Base-by-base conservation (phyloP, 2,329 filamentous ascomycete species). In the Fusarium robinianum region DNA sequence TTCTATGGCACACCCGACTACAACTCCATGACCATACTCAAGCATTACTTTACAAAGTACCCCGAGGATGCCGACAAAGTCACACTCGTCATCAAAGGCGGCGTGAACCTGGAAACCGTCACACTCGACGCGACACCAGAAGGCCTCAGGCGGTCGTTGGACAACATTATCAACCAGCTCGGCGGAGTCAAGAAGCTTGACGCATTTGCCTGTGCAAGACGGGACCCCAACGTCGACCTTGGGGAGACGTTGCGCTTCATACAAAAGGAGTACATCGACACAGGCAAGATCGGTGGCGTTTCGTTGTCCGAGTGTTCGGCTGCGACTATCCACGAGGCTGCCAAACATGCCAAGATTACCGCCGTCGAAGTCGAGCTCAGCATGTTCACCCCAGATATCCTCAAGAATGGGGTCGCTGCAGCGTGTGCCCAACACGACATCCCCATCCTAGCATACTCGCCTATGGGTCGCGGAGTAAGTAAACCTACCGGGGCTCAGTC, bases 371-470 rank as follows among this genome's bases (percentile, higher is more conserved):
- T 78, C 16, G 79, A 83, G 64, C 64, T 80, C 37, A 78, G 72
- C 48, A 65, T 80, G 46, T 78, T 73, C 58, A 58, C 66, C 8
- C 71, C 72, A 0, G 75, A 80, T 11, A 68, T 74, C 16, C 65
- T 79, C 17, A 64, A 62, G 15, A 79, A 80, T 52, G 77, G 78
- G 3, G 66, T 82, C 23, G 73, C 74, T 3, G 71, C 70, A 3
- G 74, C 79, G 0, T 85, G 81, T 58, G 75, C 72, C 0, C 76
- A 91, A 62, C 67, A 86, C 31, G 70, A 74, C 32, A 89, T 92
- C 47, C 83, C 85, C 0, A 70, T 91, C 33, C 68, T 89, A 23
- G 85, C 84, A 1, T 91, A 90, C 67, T 85, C 84, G 30, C 87
- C 88, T 1, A 72, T 90, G 0, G 83, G 86, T 5, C 72, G 79